Evolutionary conservation across 108 stramenopile species (phyloP).

Genomic region (Hondaea fermentalgiana): DNA sequence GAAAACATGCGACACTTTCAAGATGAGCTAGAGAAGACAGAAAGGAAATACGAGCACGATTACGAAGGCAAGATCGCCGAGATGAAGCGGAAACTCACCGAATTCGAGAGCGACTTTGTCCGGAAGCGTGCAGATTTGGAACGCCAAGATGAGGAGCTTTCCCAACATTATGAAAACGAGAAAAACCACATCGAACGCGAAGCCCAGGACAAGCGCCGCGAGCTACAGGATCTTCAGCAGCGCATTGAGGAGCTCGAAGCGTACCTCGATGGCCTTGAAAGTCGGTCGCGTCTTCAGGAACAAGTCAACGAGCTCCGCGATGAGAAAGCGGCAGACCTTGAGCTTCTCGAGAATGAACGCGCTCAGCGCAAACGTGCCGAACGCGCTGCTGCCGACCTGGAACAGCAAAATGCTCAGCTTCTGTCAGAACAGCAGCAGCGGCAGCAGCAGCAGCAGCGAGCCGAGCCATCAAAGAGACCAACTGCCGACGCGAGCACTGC

Average conservation of each 20-base stretch:
- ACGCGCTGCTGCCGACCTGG: neutral
- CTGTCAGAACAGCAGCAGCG: neutral
- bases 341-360: neutral
- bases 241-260: too few relatives aligned
- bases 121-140: neutral
- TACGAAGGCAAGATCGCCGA: too few relatives aligned
- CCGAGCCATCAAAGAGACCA: too few relatives aligned
- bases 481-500: too few relatives aligned
- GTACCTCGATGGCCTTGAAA: too few relatives aligned
- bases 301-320: neutral
- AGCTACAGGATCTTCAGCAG: neutral
- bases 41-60: too few relatives aligned
- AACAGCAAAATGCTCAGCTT: neutral
- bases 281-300: too few relatives aligned
- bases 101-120: too few relatives aligned
- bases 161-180: neutral
- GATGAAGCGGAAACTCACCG: too few relatives aligned
- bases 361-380: neutral
- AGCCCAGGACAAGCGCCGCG: neutral
- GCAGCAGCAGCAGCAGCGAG: too few relatives aligned
- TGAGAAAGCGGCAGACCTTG: neutral
- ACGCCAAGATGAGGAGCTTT: neutral
- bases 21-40: neutral
- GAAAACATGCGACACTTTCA: neutral
- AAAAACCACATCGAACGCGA: neutral